Base-by-base conservation (phyloP, 306 rosid genomes). In the Gynostemma pentaphyllum region DNA sequence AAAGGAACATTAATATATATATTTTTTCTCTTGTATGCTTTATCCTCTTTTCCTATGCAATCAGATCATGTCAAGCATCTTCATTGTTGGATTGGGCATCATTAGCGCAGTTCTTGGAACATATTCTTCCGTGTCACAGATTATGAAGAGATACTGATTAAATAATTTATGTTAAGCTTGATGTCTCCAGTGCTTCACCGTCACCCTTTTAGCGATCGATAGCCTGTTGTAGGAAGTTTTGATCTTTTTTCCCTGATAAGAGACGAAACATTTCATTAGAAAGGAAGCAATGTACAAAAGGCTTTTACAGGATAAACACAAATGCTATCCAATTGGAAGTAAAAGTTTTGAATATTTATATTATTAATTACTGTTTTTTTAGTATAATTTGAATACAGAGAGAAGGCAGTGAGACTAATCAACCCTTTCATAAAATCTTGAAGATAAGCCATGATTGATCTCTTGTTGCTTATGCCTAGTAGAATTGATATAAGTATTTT, bases 21-120 rank as follows among this genome's bases (percentile, higher is more conserved):
- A 12, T 4, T 9, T 27, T 2, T 28, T 27, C 37, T 13, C 27
- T 28, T 53, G 39, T 28, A 13, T 53, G 39, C 13, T 28, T 53
- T 53, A 2, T 34, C 34, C 45, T 9, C 63, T 16, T 55, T 30
- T 9, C 34, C 29, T 26, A 5, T 59, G 47, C 10, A 21, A 34
- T 77, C 70, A 86, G 94, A 69, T 83, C 47, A 66, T 62, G 41
- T 62, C 75, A 5, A 74, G 87, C 45, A 29, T 51, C 18, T 51
- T 69, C 19, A 61, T 82, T 45, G 76, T 68, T 22, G 74, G 34
- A 15, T 27, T 71, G 47, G 94, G 94, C 51, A 16, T 85, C 26
- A 24, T 50, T 19, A n/a, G 79, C 46, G 86, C 76, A 55, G 24
- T 32, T 40, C 60, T 83, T 40, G 94, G 89, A 68, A 78, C 85